Evolutionary conservation across 176 grass and related monocot genomes (phyloP).

Genomic region (Hyparrhenia diplandra): DNA sequence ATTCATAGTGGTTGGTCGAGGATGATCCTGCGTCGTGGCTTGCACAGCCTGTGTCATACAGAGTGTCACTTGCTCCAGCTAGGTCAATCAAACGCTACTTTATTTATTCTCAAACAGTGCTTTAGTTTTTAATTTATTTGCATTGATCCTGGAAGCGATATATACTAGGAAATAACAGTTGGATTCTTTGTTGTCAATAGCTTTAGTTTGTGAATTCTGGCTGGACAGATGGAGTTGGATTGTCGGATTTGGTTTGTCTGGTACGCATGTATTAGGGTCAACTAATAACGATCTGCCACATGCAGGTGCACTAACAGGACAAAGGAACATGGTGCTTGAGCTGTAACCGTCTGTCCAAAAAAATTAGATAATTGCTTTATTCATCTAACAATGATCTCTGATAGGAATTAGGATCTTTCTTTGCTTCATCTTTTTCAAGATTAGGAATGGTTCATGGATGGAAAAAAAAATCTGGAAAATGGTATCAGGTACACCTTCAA

Average conservation of each 20-base stretch:
- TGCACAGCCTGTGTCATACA: conserved; percentile 28
- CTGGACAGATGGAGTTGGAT: conserved; percentile 10
- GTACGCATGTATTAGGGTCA: conserved; percentile 26
- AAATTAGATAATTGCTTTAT: conserved; percentile 1
- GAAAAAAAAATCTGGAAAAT: conserved; percentile 25
- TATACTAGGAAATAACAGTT: not conserved
- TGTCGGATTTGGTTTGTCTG: conserved; percentile 27
- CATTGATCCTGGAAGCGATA: conserved; percentile 5
- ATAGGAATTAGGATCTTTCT: not conserved
- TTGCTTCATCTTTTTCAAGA: not conserved
- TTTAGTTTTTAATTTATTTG: not conserved
- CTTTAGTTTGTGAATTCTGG: conserved; percentile 16
- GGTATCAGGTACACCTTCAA: conserved; percentile 27
- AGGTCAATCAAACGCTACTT: not conserved
- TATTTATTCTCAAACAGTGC: not conserved
- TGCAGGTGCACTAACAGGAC: conserved; percentile 24
- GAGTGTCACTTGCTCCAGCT: conserved; percentile 19
- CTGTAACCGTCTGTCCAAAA: conserved; percentile 26
- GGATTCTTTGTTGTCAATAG: not conserved
- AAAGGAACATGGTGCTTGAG: conserved; percentile 40
- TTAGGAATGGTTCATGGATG: not conserved
- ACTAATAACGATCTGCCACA: conserved; percentile 29
- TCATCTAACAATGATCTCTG: conserved; percentile 5
- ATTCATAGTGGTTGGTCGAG: conserved; percentile 40
- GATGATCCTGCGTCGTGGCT: conserved; percentile 23